Percentiles rank a stretch among this genome's conserved stretches.
Evolutionary conservation across 2,329 filamentous ascomycete genomes (phyloP).

Genomic region (Tolypocladium tropicale): DNA sequence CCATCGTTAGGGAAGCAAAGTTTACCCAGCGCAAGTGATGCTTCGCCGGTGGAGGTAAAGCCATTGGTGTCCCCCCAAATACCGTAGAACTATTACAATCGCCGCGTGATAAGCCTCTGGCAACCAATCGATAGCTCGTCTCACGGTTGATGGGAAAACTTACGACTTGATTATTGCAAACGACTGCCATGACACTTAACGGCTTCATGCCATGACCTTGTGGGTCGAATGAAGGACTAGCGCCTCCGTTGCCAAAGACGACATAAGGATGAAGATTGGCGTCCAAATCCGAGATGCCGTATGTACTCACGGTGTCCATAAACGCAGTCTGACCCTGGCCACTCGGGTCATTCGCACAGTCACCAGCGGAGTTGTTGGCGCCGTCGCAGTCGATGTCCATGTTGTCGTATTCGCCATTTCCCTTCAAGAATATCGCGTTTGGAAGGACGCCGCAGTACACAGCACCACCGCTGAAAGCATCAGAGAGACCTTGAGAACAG

Average conservation of each 20-base stretch:
- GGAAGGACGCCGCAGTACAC: slow-evolving; percentile 23
- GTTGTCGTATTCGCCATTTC: slow-evolving; percentile 3
- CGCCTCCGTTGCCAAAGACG: background rate
- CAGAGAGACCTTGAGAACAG: too few relatives aligned
- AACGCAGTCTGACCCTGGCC: slow-evolving; percentile 31
- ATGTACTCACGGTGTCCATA: slow-evolving; percentile 17
- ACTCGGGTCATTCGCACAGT: slow-evolving; percentile 25
- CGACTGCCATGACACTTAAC: background rate
- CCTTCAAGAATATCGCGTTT: slow-evolving; percentile 19
- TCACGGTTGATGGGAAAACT: background rate
- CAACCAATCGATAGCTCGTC: background rate
- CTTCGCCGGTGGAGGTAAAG: background rate
- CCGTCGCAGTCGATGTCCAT: slow-evolving; percentile 2
- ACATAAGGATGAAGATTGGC: slow-evolving; percentile 33
- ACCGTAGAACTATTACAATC: slow-evolving; percentile 6
- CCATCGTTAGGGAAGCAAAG: background rate
- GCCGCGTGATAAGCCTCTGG: background rate
- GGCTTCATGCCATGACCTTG: background rate
- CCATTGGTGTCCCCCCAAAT: background rate
- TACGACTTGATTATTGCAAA: background rate
- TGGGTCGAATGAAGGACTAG: background rate
- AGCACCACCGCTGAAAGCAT: slow-evolving; percentile 4
- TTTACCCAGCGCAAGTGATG: background rate
- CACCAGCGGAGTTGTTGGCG: slow-evolving; percentile 10
- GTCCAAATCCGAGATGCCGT: slow-evolving; percentile 25